Percentiles rank a stretch among this genome's conserved stretches.
Evolutionary conservation across 1,284 basidiomycete genomes (phyloP).

Genomic region (Mycosarcoma mackinlayi): DNA sequence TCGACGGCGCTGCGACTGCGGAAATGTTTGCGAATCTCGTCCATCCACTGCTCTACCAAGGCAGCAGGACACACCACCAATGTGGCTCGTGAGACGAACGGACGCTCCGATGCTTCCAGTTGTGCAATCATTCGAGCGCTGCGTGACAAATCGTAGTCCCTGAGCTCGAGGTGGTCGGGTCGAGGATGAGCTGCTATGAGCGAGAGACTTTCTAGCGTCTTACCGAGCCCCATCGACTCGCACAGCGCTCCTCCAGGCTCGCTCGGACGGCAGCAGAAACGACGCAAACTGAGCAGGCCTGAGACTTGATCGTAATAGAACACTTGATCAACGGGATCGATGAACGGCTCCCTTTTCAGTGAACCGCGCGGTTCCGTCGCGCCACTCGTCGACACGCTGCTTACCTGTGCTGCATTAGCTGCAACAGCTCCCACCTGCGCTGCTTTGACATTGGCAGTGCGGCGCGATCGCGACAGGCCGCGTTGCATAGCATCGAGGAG

Average conservation of each 20-base stretch:
- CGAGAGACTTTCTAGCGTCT: constrained; percentile 48
- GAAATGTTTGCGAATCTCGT: constrained; percentile 52
- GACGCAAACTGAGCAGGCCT: constrained; percentile 38
- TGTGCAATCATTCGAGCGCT: constrained; percentile 41
- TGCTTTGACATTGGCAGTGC: constrained; percentile 28
- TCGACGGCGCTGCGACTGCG: constrained; percentile 24
- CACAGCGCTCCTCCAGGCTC: constrained; percentile 56
- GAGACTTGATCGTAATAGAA: constrained; percentile 52
- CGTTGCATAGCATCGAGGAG: constrained; percentile 27
- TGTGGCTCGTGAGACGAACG: constrained; percentile 44
- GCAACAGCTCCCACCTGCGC: constrained; percentile 1
- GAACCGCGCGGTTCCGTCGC: neutral
- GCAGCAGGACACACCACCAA: constrained; percentile 52
- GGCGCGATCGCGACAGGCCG: constrained; percentile 22
- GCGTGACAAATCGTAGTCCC: constrained; percentile 40
- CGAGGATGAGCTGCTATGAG: constrained; percentile 48
- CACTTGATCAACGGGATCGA: constrained; percentile 23
- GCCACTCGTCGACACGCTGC: neutral
- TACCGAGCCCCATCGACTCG: constrained; percentile 56
- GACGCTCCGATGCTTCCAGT: constrained; percentile 20
- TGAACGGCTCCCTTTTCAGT: constrained; percentile 39
- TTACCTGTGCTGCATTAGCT: neutral
- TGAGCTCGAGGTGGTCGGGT: constrained; percentile 21
- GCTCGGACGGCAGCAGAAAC: constrained; percentile 33
- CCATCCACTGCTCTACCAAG: constrained; percentile 53